phyloP scores from a whole-genome alignment of 2,329 filamentous ascomycete genomes.

The Clonostachys sp. region DNA sequence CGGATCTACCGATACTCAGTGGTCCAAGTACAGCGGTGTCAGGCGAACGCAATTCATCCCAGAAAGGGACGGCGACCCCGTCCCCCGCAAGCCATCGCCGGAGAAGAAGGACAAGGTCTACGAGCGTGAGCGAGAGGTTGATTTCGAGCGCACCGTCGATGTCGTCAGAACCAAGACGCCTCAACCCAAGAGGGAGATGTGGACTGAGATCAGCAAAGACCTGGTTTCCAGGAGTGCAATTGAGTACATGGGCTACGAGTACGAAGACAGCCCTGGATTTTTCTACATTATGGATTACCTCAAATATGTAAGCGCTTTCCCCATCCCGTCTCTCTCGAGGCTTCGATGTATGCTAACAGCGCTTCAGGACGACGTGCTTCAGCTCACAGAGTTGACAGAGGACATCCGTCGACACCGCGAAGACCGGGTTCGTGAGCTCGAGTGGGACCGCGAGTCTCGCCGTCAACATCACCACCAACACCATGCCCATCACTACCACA shows the following conservation, averaged over 20 bases:
- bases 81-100: constrained; percentile 16
- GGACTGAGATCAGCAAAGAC: constrained; percentile 97
- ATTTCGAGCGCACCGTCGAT: constrained; percentile 53
- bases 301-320: constrained; percentile 62
- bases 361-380: constrained; percentile 75
- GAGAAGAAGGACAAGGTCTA: constrained; percentile 34
- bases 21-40: constrained; percentile 76
- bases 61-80: constrained; percentile 49
- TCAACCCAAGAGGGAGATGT: constrained; percentile 62
- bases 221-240: constrained; percentile 84
- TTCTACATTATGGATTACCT: constrained; percentile 94
- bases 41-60: constrained; percentile 70
- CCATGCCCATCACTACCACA: constrained; percentile 11
- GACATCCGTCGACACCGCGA: constrained; percentile 66
- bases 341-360: constrained; percentile 20
- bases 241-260: constrained; percentile 78
- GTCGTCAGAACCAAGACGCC: constrained; percentile 33
- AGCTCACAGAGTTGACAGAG: constrained; percentile 78
- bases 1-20: constrained; percentile 70
- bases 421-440: constrained; percentile 45
- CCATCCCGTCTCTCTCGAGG: neutral
- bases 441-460: constrained; percentile 54
- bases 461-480: constrained; percentile 27
- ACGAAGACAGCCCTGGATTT: constrained; percentile 82
- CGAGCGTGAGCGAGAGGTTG: constrained; percentile 40